Percentiles rank a stretch among this genome's conserved stretches.
Evolutionary conservation across 108 stramenopile genomes (phyloP).

Genomic region (Cyclotella cryptica): DNA sequence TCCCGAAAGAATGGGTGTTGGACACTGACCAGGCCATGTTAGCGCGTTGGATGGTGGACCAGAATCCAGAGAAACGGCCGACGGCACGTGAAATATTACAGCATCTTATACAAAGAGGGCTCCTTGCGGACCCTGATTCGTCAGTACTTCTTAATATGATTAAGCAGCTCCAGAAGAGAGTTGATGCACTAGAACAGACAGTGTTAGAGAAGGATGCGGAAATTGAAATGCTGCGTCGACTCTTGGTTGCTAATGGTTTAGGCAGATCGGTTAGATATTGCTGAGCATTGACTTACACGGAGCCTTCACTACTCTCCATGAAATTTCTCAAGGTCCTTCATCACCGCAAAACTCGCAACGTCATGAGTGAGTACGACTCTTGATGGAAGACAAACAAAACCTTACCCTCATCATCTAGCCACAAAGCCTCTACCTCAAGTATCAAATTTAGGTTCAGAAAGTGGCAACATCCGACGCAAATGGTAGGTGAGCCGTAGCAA

Average conservation of each 20-base stretch:
- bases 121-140: constrained; percentile 19
- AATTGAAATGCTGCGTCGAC: neutral
- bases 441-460: no score
- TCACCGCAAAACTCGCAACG: no score
- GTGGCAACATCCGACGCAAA: no score
- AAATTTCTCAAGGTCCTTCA: no score
- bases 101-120: neutral
- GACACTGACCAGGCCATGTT: constrained; percentile 6
- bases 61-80: constrained; percentile 13
- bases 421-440: no score
- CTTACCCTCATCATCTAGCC: no score
- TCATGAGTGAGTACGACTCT: no score
- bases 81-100: constrained; percentile 16
- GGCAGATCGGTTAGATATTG: neutral
- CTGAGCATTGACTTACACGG: no score
- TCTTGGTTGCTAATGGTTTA: constrained; percentile 1
- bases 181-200: constrained; percentile 3
- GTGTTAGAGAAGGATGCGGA: constrained; percentile 5
- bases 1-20: constrained; percentile 7
- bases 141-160: constrained; percentile 11
- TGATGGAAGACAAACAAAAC: no score
- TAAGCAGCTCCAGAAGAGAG: constrained; percentile 16
- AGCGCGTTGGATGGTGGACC: constrained; percentile 19
- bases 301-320: no score
- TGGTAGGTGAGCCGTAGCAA: no score